Conservation (phyloP, 768 basidiomycete genomes). For the Cystofilobasidium capitatum region DNA sequence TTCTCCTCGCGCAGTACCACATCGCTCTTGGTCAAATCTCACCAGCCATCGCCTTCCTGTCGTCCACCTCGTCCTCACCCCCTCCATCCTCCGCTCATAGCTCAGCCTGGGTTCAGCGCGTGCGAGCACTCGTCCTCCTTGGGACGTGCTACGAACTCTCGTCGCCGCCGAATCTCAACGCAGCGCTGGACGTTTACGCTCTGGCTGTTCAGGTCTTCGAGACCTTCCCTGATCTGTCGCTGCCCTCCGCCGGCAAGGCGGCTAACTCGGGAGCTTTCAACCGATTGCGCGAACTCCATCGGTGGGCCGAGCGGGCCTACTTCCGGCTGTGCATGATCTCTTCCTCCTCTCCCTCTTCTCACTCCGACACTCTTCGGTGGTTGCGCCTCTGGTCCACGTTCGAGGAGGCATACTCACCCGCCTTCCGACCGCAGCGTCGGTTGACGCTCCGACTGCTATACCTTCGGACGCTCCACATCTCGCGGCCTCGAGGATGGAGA, state of each 20-base stretch:
- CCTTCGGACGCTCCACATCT: constrained; percentile 55
- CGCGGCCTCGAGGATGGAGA: constrained; percentile 47
- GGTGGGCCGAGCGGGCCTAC: constrained; percentile 73
- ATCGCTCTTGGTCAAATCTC: constrained; percentile 17
- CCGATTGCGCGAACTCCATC: constrained; percentile 69
- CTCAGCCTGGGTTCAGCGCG: neutral
- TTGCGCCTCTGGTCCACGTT: constrained; percentile 38
- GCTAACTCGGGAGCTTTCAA: constrained; percentile 52
- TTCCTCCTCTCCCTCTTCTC: constrained; percentile 42
- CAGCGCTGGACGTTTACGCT: constrained; percentile 34
- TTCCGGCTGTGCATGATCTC: constrained; percentile 67
- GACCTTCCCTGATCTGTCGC: constrained; percentile 25
- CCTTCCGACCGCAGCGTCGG: constrained; percentile 67
- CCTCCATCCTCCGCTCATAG: neutral
- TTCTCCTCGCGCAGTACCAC: constrained; percentile 9
- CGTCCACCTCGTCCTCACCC: constrained; percentile 52
- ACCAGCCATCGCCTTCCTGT: constrained; percentile 43
- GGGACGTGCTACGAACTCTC: constrained; percentile 63
- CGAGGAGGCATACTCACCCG: constrained; percentile 59
- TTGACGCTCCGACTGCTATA: constrained; percentile 60
- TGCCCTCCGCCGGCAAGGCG: constrained; percentile 28
- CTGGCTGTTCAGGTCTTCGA: constrained; percentile 30
- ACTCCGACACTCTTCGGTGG: constrained; percentile 31
- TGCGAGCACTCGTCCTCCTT: constrained; percentile 35
- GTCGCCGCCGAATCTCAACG: constrained; percentile 22